Conservation (phyloP, 2,329 filamentous ascomycete genomes). For the Calonectria honghensis region DNA sequence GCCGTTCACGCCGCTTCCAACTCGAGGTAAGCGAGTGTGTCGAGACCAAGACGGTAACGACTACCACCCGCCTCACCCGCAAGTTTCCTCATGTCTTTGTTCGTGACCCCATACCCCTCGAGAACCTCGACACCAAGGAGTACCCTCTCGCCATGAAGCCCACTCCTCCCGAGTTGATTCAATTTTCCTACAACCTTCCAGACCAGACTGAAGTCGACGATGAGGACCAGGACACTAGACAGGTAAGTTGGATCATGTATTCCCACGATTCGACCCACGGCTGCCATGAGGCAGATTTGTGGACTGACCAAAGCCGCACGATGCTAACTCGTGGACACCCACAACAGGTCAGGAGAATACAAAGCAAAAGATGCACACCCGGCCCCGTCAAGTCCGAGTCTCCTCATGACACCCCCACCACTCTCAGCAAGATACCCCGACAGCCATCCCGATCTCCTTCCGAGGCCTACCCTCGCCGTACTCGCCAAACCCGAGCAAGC, state of each 20-base stretch:
- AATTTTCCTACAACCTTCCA: conserved; percentile 83
- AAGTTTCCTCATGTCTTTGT: conserved; percentile 91
- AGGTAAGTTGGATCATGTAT: conserved; percentile 49
- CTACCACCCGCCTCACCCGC: conserved; percentile 91
- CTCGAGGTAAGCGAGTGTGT: conserved; percentile 79
- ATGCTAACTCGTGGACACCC: conserved; percentile 25
- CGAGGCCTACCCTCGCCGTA: conserved; percentile 57
- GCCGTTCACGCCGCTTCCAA: conserved; percentile 65
- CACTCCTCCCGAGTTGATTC: conserved; percentile 86
- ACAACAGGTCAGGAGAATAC: conserved; percentile 48
- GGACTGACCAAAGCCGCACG: conserved; percentile 16
- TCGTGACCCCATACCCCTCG: conserved; percentile 81
- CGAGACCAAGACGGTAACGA: conserved; percentile 86
- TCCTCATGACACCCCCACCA: conserved; percentile 52
- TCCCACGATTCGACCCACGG: not conserved
- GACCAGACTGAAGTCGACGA: conserved; percentile 54
- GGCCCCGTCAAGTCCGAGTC: conserved; percentile 54
- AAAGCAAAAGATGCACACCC: conserved; percentile 53
- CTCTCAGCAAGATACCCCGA: conserved; percentile 55
- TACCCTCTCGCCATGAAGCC: conserved; percentile 91
- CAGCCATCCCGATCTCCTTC: conserved; percentile 60
- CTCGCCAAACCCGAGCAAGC: conserved; percentile 55
- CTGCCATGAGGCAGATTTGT: not conserved
- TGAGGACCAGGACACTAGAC: conserved; percentile 47
- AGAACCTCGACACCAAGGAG: conserved; percentile 87